Percentiles rank a stretch among this genome's conserved stretches.
phyloP scores from a whole-genome alignment of 768 basidiomycete genomes.

The Neoboletus magnificus region DNA sequence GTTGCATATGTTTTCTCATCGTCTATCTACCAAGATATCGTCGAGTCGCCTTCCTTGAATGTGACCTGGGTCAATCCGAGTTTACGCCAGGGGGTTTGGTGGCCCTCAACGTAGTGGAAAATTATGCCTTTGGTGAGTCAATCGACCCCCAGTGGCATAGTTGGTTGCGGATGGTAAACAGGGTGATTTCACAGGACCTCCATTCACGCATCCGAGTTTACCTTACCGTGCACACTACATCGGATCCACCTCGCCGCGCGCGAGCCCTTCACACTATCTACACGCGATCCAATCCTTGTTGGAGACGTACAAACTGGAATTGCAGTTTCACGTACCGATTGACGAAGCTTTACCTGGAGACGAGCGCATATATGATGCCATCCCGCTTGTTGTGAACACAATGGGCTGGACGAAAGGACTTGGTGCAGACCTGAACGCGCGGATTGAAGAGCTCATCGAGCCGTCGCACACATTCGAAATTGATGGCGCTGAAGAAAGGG shows the following conservation, averaged over 20 bases:
- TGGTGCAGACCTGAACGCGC: slow-evolving; percentile 71
- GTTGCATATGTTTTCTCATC: background rate
- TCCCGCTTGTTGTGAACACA: slow-evolving; percentile 90
- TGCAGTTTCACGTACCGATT: slow-evolving; percentile 46
- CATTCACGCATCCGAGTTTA: slow-evolving; percentile 78
- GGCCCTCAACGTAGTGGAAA: slow-evolving; percentile 67
- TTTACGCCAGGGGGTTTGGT: slow-evolving; percentile 88
- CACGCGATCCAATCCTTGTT: slow-evolving; percentile 63
- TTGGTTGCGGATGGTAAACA: background rate
- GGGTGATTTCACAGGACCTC: slow-evolving; percentile 54
- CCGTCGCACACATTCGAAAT: slow-evolving; percentile 41
- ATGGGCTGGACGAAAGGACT: slow-evolving; percentile 98
- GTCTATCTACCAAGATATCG: slow-evolving; percentile 48
- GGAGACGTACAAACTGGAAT: slow-evolving; percentile 63
- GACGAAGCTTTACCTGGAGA: slow-evolving; percentile 30
- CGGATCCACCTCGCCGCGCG: slow-evolving; percentile 73
- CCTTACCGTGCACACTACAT: slow-evolving; percentile 79
- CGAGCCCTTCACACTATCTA: slow-evolving; percentile 75
- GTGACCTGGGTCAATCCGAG: slow-evolving; percentile 92
- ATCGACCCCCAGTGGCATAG: background rate
- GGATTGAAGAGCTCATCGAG: slow-evolving; percentile 63
- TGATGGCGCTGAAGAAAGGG: slow-evolving; percentile 19
- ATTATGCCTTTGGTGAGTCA: slow-evolving; percentile 63
- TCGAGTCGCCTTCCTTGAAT: slow-evolving; percentile 88
- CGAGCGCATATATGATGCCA: slow-evolving; percentile 46